Evolutionary conservation across 2,329 filamentous ascomycete species (phyloP).

Genomic region (Nannizziopsis arthrosporioides): DNA sequence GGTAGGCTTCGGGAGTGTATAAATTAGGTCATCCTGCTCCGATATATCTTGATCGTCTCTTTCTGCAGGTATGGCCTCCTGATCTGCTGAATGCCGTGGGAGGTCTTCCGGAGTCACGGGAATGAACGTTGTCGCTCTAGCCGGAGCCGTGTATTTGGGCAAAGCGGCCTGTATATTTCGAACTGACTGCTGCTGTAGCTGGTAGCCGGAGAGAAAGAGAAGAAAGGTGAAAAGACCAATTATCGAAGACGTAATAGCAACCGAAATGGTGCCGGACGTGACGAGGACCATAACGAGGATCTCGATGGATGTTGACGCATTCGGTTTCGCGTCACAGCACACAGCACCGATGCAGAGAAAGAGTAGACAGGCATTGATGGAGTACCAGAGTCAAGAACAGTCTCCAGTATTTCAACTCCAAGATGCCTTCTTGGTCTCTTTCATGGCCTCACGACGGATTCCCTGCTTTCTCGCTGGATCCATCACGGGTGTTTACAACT

Average conservation of each 20-base stretch:
- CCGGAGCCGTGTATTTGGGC: slow-evolving; percentile 1
- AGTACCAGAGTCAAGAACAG: no score
- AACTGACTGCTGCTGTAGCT: slow-evolving; percentile 76
- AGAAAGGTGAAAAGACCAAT: slow-evolving; percentile 68
- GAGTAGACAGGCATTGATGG: no score
- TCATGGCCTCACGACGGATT: neutral
- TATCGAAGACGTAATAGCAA: slow-evolving; percentile 33
- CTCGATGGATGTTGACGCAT: no score
- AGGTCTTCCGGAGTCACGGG: neutral
- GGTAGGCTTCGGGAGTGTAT: neutral
- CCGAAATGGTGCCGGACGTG: slow-evolving; percentile 35
- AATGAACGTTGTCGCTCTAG: neutral
- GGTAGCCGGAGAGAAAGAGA: slow-evolving; percentile 79
- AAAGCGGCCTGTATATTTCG: slow-evolving; percentile 50
- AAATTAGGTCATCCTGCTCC: neutral
- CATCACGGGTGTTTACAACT: slow-evolving; percentile 18
- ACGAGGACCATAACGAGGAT: slow-evolving; percentile 33
- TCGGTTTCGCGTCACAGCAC: no score
- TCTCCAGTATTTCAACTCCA: neutral
- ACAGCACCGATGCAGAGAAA: no score
- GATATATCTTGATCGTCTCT: neutral
- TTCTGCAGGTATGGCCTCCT: neutral
- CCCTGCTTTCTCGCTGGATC: neutral
- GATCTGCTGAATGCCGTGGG: no score
- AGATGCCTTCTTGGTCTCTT: neutral